Evolutionary conservation across 2,329 filamentous ascomycete genomes (phyloP), one percentile per base, ranked within the genome.

Genomic region (Apiospora phragmitis): DNA sequence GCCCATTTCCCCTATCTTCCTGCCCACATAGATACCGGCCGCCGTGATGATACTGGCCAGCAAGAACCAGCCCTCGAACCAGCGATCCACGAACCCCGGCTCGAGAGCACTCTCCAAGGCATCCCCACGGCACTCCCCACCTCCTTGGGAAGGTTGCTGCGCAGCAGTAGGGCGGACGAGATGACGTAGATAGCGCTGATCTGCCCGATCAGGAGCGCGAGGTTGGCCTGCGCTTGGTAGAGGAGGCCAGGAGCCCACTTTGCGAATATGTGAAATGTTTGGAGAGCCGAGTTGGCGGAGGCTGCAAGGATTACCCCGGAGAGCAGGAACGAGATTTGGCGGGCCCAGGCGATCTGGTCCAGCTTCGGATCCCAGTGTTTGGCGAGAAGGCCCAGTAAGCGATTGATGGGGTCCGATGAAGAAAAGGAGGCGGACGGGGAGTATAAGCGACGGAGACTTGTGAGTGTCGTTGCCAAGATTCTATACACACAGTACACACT

Each of bases 11-110:
- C 77, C 83, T 2, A 94, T 83, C 77, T 89, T 91, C 72, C 89
- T 86, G 0, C 92, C 92, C 4, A 94, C 79, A 86, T 92, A 93
- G 29, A 97, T 90, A 0, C 93, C 93, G n/a, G 88, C 77, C 1
- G 87, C 90, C 1, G 94, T 96, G 16, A 87, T 77, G 0, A 85
- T 83, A 72, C 91, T 92, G 6, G 92, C 91, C 3, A 90, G 79
- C 70, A 97, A 80, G 79, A 97, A 97, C 91, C 94, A 95, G 9
- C 90, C 91, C 80, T 97, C 94, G 75, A 97, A 97, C 94, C 94
- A 97, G 41, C 89, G 86, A 76, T 97, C 91, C 6, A 93, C 92
- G 76, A 93, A 94, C 0, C 85, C 85, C 8, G 89, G 89, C 76
- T 93, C 91, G 11, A 97, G 84, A 21, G 93, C 92, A 26, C 92